A percentile compares a stretch with the other conserved stretches of the same genome.
phyloP scores from a whole-genome alignment of 2,329 filamentous ascomycete species.

The Aspergillus chevalieri region DNA sequence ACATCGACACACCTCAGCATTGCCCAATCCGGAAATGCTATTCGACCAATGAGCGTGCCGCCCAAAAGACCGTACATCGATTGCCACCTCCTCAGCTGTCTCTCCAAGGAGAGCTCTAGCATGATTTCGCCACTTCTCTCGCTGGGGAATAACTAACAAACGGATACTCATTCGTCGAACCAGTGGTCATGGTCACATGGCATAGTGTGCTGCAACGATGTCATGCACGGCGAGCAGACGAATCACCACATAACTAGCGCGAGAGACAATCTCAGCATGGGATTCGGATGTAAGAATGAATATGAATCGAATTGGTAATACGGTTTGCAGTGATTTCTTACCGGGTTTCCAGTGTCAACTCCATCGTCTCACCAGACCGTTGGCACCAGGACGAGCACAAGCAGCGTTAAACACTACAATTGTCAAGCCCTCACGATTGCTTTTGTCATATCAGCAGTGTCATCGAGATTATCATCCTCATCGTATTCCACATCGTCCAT shows the following conservation, averaged over 20 bases:
- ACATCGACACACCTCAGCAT: background rate
- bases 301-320: background rate
- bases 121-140: background rate
- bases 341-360: background rate
- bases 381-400: background rate
- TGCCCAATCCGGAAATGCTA: background rate
- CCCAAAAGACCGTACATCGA: background rate
- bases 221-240: background rate
- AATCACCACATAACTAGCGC: too few species aligned
- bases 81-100: background rate
- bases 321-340: background rate
- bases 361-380: background rate
- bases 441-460: background rate
- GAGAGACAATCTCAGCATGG: too few species aligned
- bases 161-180: background rate
- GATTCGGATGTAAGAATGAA: background rate
- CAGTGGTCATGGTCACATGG: background rate
- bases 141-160: background rate
- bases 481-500: background rate
- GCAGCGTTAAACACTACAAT: background rate
- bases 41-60: background rate
- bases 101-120: background rate
- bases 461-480: background rate
- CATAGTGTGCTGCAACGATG: background rate
- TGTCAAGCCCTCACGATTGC: background rate